Percentiles rank a stretch among this genome's conserved stretches.
Evolutionary conservation across 352 stramenopile genomes (phyloP).

Genomic region (Globisporangium cederbergense): DNA sequence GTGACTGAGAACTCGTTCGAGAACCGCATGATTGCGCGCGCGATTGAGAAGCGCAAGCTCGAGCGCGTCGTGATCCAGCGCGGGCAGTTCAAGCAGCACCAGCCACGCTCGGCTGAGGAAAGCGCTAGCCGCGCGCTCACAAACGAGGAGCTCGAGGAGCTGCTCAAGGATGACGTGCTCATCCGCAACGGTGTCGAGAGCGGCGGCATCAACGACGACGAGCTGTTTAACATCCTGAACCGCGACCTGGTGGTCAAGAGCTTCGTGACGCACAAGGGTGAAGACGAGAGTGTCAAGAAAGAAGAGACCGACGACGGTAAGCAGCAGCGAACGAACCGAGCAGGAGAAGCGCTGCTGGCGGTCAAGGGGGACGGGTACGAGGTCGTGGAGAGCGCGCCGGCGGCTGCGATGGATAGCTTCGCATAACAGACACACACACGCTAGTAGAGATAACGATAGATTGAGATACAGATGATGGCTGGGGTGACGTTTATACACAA

Average conservation of each 20-base stretch:
- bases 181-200: conserved; percentile 71
- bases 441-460: neutral
- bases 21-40: conserved; percentile 91
- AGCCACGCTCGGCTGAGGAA: conserved; percentile 24
- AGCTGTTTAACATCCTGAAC: conserved; percentile 64
- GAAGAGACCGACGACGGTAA: neutral
- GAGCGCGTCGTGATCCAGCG: conserved; percentile 87
- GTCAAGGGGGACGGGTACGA: conserved; percentile 73
- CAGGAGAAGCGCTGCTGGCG: conserved; percentile 28
- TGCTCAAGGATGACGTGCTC: conserved; percentile 73
- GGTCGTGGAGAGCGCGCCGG: conserved; percentile 57
- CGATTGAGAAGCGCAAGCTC: conserved; percentile 90
- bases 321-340: conserved; percentile 10
- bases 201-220: conserved; percentile 61
- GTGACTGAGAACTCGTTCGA: conserved; percentile 94
- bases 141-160: conserved; percentile 68
- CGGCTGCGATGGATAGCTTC: conserved; percentile 72
- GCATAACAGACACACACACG: conserved; percentile 22
- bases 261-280: conserved; percentile 50
- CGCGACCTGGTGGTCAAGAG: conserved; percentile 70
- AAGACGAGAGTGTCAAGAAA: conserved; percentile 14
- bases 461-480: neutral
- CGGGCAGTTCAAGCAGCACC: conserved; percentile 65
- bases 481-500: neutral
- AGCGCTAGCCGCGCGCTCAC: conserved; percentile 41